A percentile compares a stretch with the other conserved stretches of the same genome.
Conservation (phyloP, 208 protist species). For the Leishmania martiniquensis region DNA sequence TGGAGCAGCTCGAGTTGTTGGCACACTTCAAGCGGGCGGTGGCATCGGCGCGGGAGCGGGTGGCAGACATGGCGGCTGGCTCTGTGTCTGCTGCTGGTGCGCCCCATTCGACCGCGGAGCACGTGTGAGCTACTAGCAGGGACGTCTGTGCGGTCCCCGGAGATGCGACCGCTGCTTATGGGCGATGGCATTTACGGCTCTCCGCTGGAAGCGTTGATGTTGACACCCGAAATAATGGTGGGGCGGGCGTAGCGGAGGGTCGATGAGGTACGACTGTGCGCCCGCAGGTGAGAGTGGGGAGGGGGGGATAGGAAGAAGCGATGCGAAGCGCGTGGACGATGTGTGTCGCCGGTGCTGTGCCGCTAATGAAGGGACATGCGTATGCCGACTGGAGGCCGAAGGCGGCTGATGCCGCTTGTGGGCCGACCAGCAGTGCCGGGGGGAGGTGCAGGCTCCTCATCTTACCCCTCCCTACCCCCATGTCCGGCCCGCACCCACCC, state of each 20-base stretch:
- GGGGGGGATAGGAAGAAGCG: no score
- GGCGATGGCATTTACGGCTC: neutral
- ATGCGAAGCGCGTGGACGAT: no score
- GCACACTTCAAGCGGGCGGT: constrained; percentile 45
- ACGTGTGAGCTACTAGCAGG: neutral
- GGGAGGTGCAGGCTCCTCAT: neutral
- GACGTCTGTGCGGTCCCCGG: neutral
- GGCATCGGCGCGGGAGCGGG: constrained; percentile 20
- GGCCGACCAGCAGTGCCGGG: neutral
- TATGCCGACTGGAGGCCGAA: neutral
- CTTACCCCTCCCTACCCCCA: neutral
- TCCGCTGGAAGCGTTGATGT: neutral
- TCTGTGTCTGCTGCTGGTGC: neutral
- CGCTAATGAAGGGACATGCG: neutral
- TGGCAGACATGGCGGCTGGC: constrained; percentile 9
- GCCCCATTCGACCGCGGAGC: no score
- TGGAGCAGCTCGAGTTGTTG: constrained; percentile 59
- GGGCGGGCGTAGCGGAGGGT: neutral
- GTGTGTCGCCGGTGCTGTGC: neutral
- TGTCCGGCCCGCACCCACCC: no score
- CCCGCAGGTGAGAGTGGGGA: no score
- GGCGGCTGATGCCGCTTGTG: neutral
- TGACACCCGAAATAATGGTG: neutral
- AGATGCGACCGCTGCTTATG: neutral
- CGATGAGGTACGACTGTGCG: neutral